Evolutionary conservation across 2,329 filamentous ascomycete species (phyloP).

Genomic region (Truncatella angustata): DNA sequence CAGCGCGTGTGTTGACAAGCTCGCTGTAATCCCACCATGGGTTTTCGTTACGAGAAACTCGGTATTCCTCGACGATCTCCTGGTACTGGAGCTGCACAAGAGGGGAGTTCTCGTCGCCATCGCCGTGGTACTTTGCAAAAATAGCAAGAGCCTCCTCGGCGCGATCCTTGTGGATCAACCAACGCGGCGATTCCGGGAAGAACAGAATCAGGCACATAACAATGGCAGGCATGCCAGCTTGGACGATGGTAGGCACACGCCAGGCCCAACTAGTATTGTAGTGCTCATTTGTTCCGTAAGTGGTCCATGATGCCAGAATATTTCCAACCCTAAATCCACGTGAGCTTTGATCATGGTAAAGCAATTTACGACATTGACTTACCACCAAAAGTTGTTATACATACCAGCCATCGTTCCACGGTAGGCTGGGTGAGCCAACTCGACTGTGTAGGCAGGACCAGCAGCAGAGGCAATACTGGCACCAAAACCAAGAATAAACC

Average conservation of each 20-base stretch:
- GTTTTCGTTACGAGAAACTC: constrained; percentile 49
- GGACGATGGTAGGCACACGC: constrained; percentile 57
- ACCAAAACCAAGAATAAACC: constrained; percentile 56
- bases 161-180: constrained; percentile 43
- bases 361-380: not conserved
- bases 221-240: constrained; percentile 42
- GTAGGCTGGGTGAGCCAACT: constrained; percentile 62
- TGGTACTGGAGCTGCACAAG: constrained; percentile 57
- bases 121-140: constrained; percentile 58
- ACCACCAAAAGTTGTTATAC: constrained; percentile 43
- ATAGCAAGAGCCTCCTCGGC: constrained; percentile 54
- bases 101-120: constrained; percentile 50
- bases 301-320: constrained; percentile 53
- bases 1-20: constrained; percentile 45
- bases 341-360: not conserved
- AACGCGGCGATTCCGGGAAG: constrained; percentile 30
- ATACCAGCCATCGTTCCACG: constrained; percentile 61
- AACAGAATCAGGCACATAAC: constrained; percentile 40
- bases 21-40: constrained; percentile 60
- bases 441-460: constrained; percentile 62
- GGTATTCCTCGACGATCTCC: constrained; percentile 52
- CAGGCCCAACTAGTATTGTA: constrained; percentile 49
- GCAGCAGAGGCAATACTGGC: constrained; percentile 58
- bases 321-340: constrained; percentile 36
- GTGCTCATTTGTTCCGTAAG: constrained; percentile 36